Percentiles rank a stretch among this genome's conserved stretches.
phyloP scores from a whole-genome alignment of 2,329 filamentous ascomycete species.

The Drechslerella dactyloides region DNA sequence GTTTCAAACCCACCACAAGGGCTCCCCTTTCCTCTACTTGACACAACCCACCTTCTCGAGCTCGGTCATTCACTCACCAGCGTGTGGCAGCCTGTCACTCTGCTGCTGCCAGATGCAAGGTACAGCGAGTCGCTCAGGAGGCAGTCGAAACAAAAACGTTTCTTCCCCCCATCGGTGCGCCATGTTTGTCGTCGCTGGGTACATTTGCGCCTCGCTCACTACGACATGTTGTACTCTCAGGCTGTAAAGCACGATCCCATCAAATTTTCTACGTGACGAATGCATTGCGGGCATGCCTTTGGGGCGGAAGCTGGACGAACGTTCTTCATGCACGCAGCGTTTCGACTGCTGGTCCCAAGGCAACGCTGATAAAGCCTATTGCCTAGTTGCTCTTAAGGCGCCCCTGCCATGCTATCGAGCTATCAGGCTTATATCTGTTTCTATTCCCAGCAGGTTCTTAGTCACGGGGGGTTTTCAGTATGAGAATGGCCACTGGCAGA shows the following conservation, averaged over 20 bases:
- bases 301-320: slow-evolving; percentile 19
- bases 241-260: slow-evolving; percentile 13
- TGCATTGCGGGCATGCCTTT: slow-evolving; percentile 13
- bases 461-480: slow-evolving; percentile 7
- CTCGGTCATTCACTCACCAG: not conserved
- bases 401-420: slow-evolving; percentile 13
- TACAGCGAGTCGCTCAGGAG: slow-evolving; percentile 44
- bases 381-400: not conserved
- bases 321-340: slow-evolving; percentile 32
- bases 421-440: slow-evolving; percentile 32
- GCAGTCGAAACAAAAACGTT: slow-evolving; percentile 39
- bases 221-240: slow-evolving; percentile 8
- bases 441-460: slow-evolving; percentile 39
- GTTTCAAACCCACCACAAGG: slow-evolving; percentile 38
- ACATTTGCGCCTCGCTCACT: slow-evolving; percentile 9
- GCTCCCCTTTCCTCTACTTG: slow-evolving; percentile 37
- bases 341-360: slow-evolving; percentile 20
- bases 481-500: too few species aligned
- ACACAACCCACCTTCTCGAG: slow-evolving; percentile 11
- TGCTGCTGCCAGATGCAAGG: slow-evolving; percentile 16
- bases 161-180: slow-evolving; percentile 8
- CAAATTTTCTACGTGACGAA: not conserved
- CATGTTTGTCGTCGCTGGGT: slow-evolving; percentile 3
- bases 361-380: slow-evolving; percentile 18
- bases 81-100: not conserved